Evolutionary conservation across 306 rosid species (phyloP).

Genomic region (Echinosophora koreensis): DNA sequence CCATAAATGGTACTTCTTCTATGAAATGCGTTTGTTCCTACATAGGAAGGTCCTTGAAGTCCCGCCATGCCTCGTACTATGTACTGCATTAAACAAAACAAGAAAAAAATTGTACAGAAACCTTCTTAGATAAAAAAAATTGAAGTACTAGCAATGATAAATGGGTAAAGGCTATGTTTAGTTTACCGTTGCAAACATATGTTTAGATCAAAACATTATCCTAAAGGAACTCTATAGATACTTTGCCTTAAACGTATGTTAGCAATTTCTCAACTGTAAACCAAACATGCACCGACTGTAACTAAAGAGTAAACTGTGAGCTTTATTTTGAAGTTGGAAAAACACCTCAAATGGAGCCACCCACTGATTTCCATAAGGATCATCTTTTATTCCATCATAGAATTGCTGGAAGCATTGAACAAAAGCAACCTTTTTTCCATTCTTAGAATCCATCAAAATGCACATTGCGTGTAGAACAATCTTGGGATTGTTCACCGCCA

Average conservation of each 20-base stretch:
- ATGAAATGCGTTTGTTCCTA: constrained; percentile 70
- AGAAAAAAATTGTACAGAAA: neutral
- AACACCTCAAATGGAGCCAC: constrained; percentile 47
- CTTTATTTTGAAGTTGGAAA: constrained; percentile 7
- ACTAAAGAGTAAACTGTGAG: neutral
- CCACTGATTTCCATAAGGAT: constrained; percentile 70
- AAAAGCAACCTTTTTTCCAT: constrained; percentile 61
- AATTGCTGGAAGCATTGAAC: constrained; percentile 68
- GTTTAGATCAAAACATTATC: too few relatives aligned
- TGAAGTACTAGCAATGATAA: too few relatives aligned
- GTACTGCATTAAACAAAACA: constrained; percentile 44
- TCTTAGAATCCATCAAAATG: constrained; percentile 53
- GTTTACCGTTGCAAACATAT: too few relatives aligned
- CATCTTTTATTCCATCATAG: constrained; percentile 67
- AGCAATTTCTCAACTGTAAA: too few relatives aligned
- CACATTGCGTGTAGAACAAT: constrained; percentile 65
- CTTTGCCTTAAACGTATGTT: too few relatives aligned
- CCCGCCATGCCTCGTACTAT: constrained; percentile 56
- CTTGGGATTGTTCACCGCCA: constrained; percentile 68
- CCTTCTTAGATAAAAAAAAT: neutral
- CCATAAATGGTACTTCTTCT: constrained; percentile 76
- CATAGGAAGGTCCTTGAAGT: constrained; percentile 63
- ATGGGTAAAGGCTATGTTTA: too few relatives aligned
- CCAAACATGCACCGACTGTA: neutral
- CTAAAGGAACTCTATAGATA: too few relatives aligned